Base-by-base conservation (phyloP, 2,329 filamentous ascomycete species). In the Colletotrichum tofieldiae region DNA sequence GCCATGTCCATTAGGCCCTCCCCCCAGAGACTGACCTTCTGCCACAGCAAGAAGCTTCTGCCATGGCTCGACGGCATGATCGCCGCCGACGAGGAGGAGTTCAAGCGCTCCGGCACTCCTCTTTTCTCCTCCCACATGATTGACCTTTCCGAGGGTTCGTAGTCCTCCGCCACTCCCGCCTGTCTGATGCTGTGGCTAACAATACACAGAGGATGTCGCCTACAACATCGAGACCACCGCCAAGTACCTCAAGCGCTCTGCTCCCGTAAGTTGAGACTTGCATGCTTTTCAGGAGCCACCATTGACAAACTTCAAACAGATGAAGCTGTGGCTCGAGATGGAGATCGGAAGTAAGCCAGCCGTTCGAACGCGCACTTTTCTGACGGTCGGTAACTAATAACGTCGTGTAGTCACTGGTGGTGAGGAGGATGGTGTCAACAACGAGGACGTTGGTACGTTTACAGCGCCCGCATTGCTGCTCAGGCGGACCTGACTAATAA, bases 311-410 rank as follows among this genome's bases (percentile, higher is more conserved):
- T 51, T 26, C 20, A 14, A 41, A 39, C 32, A 69, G 67, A 94
- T 98, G 94, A 98, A 97, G 90, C 95, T 98, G 86, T 98, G 94
- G 94, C 91, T 99, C 77, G 96, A 99, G 91, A 99, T 98, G 96
- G 93, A 94, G 83, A 88, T 86, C 77, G 83, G 83, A 67, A 74
- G 72, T 74, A 67, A 67, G 82, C 78, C 83, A 77, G 52, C 5
- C 35, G 11, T 35, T 52, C 16, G 5, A 47, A 23, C 54, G 23
- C 54, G 18, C 45, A 3, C 29, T 23, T 32, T 45, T 29, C 23
- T 8, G 47, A 6, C n/a, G n/a, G n/a, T 3, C 18, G 16, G 26
- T n/a, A 39, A 45, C 49, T 65, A 32, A 65, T 61, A 35, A 32
- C 20, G 11, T 16, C 29, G 58, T 45, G 93, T 82, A 97, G 70